Percentiles rank a stretch among this genome's conserved stretches.
These are phyloP conservation scores for Myriangium duriaei DNA, from an alignment of 2,329 filamentous ascomycete species.

Conservation along the genomic window DNA sequence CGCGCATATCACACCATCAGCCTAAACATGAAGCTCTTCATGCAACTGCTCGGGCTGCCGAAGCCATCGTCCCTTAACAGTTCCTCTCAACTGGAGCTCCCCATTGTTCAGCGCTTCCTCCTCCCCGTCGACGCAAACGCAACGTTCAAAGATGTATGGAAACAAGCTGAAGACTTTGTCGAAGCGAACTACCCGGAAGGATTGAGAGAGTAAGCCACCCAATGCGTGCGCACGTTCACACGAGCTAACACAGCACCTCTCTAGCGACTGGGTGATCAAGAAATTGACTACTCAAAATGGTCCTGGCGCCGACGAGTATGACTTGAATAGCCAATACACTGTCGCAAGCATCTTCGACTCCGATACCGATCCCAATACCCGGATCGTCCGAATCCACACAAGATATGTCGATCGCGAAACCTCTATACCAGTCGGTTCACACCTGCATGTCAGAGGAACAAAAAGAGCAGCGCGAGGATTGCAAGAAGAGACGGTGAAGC, in stretches of 20 bases:
- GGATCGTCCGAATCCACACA: constrained; percentile 22
- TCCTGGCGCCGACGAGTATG: constrained; percentile 21
- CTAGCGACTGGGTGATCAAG: constrained; percentile 23
- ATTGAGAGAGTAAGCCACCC: constrained; percentile 3
- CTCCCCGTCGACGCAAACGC: constrained; percentile 20
- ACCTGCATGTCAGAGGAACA: constrained; percentile 13
- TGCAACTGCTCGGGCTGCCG: not conserved
- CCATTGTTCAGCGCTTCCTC: constrained; percentile 14
- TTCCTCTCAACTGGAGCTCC: not conserved
- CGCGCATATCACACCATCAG: too few relatives aligned
- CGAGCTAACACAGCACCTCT: constrained; percentile 14
- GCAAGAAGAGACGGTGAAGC: constrained; percentile 16
- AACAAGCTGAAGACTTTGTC: constrained; percentile 22
- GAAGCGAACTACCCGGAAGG: constrained; percentile 20
- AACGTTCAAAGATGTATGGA: constrained; percentile 22
- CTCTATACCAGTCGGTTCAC: constrained; percentile 21
- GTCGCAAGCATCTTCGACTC: constrained; percentile 24
- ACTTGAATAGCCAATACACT: constrained; percentile 25
- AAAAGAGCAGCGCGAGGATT: not conserved
- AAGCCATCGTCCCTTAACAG: not conserved
- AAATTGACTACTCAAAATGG: constrained; percentile 22
- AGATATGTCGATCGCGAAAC: constrained; percentile 20
- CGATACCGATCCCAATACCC: constrained; percentile 18
- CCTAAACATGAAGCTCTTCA: constrained; percentile 4
- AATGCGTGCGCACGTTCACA: not conserved